Percentiles rank a stretch among this genome's conserved stretches.
phyloP scores from a whole-genome alignment of 129 eudicot species.

The Tanacetum coccineum region DNA sequence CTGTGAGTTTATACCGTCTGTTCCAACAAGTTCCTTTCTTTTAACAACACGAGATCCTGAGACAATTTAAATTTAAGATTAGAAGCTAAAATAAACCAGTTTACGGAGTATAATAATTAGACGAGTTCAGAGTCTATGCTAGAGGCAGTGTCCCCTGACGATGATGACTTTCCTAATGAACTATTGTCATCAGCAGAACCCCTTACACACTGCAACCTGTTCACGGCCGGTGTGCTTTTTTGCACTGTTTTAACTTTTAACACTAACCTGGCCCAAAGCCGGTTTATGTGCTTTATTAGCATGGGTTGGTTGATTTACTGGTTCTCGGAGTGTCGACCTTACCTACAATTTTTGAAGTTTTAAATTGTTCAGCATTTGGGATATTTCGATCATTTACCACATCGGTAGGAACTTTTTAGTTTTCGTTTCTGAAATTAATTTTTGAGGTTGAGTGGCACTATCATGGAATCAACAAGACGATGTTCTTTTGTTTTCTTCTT shows the following conservation, averaged over 20 bases:
- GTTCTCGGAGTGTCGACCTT: neutral
- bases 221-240: constrained; percentile 22
- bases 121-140: constrained; percentile 24
- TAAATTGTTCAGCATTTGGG: too few relatives aligned
- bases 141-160: constrained; percentile 37
- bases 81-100: constrained; percentile 20
- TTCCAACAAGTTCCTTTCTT: constrained; percentile 30
- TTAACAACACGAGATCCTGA: constrained; percentile 35
- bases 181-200: constrained; percentile 46
- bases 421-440: constrained; percentile 25
- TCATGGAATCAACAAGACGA: constrained; percentile 18
- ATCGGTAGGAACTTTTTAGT: constrained; percentile 25
- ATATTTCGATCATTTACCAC: neutral
- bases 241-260: constrained; percentile 3
- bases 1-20: constrained; percentile 32
- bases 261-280: too few relatives aligned
- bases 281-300: too few relatives aligned
- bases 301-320: neutral
- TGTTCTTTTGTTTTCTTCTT: constrained; percentile 21
- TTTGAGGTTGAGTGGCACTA: constrained; percentile 22
- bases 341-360: constrained; percentile 14
- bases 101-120: neutral
- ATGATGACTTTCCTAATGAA: constrained; percentile 43
- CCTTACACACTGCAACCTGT: constrained; percentile 30
- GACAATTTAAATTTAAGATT: constrained; percentile 15